phyloP scores from a whole-genome alignment of 2,329 filamentous ascomycete genomes.

The Biscogniauxia sp. region DNA sequence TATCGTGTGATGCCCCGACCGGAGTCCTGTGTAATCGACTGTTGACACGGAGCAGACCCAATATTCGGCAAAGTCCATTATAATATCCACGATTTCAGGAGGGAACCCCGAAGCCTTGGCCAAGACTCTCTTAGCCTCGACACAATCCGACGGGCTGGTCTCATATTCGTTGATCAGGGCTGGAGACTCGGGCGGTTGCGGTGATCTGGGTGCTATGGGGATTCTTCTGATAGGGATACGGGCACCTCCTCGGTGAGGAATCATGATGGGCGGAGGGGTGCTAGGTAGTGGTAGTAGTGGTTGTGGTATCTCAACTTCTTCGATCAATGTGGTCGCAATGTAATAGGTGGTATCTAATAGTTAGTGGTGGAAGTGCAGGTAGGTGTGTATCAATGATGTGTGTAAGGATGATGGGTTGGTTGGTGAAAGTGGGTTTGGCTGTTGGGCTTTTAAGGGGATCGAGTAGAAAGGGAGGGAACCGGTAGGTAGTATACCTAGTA shows the following conservation, averaged over 20 bases:
- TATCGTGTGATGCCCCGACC: constrained; percentile 10
- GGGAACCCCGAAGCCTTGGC: constrained; percentile 44
- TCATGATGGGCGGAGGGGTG: constrained; percentile 17
- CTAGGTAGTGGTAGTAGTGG: neutral
- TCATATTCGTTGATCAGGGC: constrained; percentile 13
- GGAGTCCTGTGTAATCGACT: constrained; percentile 26
- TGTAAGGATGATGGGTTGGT: no score
- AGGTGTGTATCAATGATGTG: no score
- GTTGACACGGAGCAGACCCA: constrained; percentile 51
- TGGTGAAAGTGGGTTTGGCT: no score
- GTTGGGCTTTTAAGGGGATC: no score
- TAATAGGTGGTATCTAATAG: no score
- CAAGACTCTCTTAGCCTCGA: constrained; percentile 49
- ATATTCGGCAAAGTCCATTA: constrained; percentile 61
- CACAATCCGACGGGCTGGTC: constrained; percentile 42
- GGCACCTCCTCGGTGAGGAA: constrained; percentile 18
- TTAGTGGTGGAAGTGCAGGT: no score
- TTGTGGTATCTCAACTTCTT: no score
- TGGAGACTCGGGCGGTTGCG: constrained; percentile 4
- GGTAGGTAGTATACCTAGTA: no score
- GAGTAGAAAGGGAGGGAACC: no score
- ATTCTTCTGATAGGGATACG: constrained; percentile 13
- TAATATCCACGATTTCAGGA: constrained; percentile 51
- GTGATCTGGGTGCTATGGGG: constrained; percentile 7
- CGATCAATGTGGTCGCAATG: no score